phyloP scores from a whole-genome alignment of 2,329 filamentous ascomycete genomes.

The Xylariaceae sp. region DNA sequence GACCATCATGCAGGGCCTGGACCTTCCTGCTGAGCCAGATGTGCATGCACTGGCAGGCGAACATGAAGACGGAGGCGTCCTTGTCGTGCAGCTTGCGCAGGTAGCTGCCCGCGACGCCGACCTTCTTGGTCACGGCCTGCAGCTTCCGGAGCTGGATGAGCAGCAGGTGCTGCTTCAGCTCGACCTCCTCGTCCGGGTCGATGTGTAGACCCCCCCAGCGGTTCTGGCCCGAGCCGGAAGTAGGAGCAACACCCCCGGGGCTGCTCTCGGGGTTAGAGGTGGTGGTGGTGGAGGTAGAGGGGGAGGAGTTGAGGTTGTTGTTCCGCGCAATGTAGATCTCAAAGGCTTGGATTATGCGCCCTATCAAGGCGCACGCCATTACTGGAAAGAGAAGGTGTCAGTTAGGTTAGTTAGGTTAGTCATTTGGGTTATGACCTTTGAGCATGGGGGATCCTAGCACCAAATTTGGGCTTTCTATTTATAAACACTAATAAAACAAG shows the following conservation, averaged over 20 bases:
- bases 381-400: background rate
- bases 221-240: too few relatives aligned
- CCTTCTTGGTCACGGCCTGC: constrained; percentile 1
- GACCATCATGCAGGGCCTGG: constrained; percentile 1
- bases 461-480: too few relatives aligned
- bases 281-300: background rate
- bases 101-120: background rate
- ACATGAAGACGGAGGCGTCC: background rate
- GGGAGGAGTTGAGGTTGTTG: too few relatives aligned
- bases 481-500: too few relatives aligned
- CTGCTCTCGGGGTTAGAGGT: background rate
- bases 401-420: background rate
- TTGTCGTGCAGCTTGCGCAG: constrained; percentile 1
- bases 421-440: too few relatives aligned
- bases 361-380: constrained; percentile 1
- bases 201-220: constrained; percentile 4
- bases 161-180: constrained; percentile 5
- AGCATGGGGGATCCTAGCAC: too few relatives aligned
- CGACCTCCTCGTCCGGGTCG: constrained; percentile 3
- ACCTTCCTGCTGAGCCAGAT: constrained; percentile 5
- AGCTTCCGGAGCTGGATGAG: constrained; percentile 3
- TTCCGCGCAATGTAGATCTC: constrained; percentile 1
- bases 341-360: constrained; percentile 3
- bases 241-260: background rate
- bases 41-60: constrained; percentile 3